Evolutionary conservation across 306 rosid species (phyloP).

Genomic region (Quercus wislizeni): DNA sequence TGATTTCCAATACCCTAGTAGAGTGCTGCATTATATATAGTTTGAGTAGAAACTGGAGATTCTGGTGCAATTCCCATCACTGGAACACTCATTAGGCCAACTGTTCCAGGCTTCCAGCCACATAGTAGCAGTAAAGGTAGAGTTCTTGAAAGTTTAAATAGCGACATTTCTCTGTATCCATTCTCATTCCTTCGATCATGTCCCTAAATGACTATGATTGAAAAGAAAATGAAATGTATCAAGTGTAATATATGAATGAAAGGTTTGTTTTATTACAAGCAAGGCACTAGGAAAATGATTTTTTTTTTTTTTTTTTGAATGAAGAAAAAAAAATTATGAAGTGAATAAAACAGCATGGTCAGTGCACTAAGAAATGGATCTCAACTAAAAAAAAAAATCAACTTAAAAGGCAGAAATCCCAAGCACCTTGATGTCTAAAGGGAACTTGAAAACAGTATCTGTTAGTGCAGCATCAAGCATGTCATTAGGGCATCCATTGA

Average conservation of each 20-base stretch:
- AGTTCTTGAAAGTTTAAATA: constrained; percentile 71
- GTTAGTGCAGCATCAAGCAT: constrained; percentile 76
- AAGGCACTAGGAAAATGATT: background rate
- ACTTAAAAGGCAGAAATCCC: background rate
- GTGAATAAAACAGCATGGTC: too few species aligned
- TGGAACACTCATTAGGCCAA: constrained; percentile 89
- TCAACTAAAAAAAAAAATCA: background rate
- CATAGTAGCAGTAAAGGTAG: constrained; percentile 84
- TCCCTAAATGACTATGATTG: constrained; percentile 64
- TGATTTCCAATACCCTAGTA: constrained; percentile 85
- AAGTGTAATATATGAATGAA: background rate
- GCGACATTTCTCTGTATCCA: constrained; percentile 64
- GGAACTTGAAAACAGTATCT: constrained; percentile 57
- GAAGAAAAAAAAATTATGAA: too few species aligned
- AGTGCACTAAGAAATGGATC: background rate
- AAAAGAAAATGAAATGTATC: background rate
- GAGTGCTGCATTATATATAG: constrained; percentile 62
- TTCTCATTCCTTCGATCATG: constrained; percentile 92
- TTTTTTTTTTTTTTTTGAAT: too few species aligned
- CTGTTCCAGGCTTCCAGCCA: constrained; percentile 94
- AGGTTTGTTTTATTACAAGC: too few species aligned
- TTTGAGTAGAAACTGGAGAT: constrained; percentile 46
- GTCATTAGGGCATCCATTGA: constrained; percentile 74
- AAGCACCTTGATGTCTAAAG: constrained; percentile 73
- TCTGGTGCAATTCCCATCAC: constrained; percentile 83